A percentile compares a stretch with the other conserved stretches of the same genome.
phyloP scores from a whole-genome alignment of 805 yeast species.

The Priceomyces haplophilus region DNA sequence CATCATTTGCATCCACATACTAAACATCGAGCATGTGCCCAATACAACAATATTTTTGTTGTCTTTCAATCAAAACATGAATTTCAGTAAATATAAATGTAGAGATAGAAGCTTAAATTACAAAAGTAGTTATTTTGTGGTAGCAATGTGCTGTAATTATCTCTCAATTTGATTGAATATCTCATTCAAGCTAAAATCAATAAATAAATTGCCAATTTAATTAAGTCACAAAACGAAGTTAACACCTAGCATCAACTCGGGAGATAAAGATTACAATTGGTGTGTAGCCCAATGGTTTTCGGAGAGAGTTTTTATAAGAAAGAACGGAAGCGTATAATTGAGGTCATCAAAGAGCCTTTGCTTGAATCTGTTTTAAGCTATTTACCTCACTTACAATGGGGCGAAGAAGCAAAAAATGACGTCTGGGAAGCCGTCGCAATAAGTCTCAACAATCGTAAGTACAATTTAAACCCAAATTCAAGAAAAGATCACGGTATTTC shows the following conservation, averaged over 20 bases:
- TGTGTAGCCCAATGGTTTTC: background rate
- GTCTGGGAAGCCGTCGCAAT: conserved; percentile 37
- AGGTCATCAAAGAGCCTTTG: conserved; percentile 24
- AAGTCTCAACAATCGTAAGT: conserved; percentile 21
- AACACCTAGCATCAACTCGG: no score
- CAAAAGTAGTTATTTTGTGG: no score
- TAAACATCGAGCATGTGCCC: no score
- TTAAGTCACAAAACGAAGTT: no score
- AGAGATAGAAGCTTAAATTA: no score
- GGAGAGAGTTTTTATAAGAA: conserved; percentile 19
- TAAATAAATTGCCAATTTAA: no score
- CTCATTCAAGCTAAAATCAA: no score
- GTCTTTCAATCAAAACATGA: no score
- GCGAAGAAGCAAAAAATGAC: conserved; percentile 21
- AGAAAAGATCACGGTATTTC: conserved; percentile 1
- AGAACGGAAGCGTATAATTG: conserved; percentile 21
- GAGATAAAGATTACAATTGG: no score
- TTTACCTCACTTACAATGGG: conserved; percentile 32
- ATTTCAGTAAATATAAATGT: no score
- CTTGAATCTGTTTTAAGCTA: conserved; percentile 25
- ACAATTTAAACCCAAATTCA: conserved; percentile 8
- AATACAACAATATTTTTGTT: background rate
- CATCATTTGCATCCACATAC: background rate
- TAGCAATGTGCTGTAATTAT: no score
- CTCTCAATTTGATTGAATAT: no score